phyloP scores from a whole-genome alignment of 2,329 filamentous ascomycete genomes.

The Colletotrichum sp. region DNA sequence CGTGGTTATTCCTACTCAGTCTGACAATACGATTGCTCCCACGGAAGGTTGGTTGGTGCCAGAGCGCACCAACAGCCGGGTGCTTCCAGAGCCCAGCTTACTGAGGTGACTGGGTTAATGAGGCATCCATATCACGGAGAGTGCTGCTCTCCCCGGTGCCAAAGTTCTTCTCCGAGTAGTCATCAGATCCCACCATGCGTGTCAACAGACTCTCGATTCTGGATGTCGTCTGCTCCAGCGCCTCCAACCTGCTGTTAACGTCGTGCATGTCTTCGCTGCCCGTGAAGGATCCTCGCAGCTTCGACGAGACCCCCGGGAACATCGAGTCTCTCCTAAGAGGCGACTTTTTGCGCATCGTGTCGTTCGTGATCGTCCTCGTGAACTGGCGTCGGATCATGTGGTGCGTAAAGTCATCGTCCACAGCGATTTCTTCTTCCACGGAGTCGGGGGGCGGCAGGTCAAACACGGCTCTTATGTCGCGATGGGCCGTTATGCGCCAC shows the following conservation, averaged over 20 bases:
- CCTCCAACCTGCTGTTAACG: slow-evolving; percentile 49
- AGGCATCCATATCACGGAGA: slow-evolving; percentile 28
- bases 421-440: slow-evolving; percentile 60
- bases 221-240: slow-evolving; percentile 54
- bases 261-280: slow-evolving; percentile 51
- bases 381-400: slow-evolving; percentile 65
- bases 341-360: slow-evolving; percentile 32
- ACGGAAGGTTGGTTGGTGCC: background rate
- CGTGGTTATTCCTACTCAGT: background rate
- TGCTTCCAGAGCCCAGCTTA: background rate
- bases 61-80: background rate
- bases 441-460: slow-evolving; percentile 71
- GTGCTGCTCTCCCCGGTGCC: slow-evolving; percentile 32
- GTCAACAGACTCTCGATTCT: slow-evolving; percentile 54
- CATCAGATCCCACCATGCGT: slow-evolving; percentile 34
- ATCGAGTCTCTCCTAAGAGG: slow-evolving; percentile 61
- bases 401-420: slow-evolving; percentile 63
- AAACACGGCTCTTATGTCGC: slow-evolving; percentile 76
- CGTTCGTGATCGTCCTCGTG: slow-evolving; percentile 47
- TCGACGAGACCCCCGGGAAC: slow-evolving; percentile 56
- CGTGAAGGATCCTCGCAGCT: slow-evolving; percentile 54
- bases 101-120: slow-evolving; percentile 35
- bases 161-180: slow-evolving; percentile 28
- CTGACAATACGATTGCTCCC: background rate
- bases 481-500: slow-evolving; percentile 72